Conservation (phyloP, 1,284 basidiomycete species). For the Violaceomyces palustris region DNA sequence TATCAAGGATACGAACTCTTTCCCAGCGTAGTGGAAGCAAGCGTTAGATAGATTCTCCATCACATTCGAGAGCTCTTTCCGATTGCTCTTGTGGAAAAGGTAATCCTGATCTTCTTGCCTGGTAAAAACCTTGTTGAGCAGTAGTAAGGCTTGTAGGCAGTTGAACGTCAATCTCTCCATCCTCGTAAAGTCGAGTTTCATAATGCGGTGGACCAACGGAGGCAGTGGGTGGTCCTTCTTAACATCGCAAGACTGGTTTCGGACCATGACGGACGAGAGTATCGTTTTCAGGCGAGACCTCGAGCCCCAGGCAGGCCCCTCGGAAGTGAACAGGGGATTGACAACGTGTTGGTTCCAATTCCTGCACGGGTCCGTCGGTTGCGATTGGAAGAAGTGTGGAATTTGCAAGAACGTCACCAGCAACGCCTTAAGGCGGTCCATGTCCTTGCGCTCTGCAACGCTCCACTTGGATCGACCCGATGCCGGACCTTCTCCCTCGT, state of each 20-base stretch:
- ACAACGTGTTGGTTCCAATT: slow-evolving; percentile 13
- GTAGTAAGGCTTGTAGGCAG: slow-evolving; percentile 10
- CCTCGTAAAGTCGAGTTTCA: slow-evolving; percentile 1
- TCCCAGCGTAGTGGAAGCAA: slow-evolving; percentile 23
- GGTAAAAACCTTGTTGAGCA: slow-evolving; percentile 11
- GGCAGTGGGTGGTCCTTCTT: slow-evolving; percentile 17
- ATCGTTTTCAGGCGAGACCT: slow-evolving; percentile 9
- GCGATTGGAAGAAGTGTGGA: slow-evolving; percentile 2
- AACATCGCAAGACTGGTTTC: slow-evolving; percentile 17
- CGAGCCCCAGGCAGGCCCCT: slow-evolving; percentile 2
- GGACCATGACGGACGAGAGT: slow-evolving; percentile 14
- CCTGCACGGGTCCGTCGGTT: not conserved
- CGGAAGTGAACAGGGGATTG: not conserved
- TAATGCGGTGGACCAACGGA: slow-evolving; percentile 4
- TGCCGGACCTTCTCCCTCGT: not conserved
- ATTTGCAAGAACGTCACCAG: slow-evolving; percentile 13
- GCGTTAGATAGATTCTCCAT: slow-evolving; percentile 20
- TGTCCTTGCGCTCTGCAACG: slow-evolving; percentile 11
- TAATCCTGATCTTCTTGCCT: slow-evolving; percentile 14
- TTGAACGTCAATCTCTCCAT: slow-evolving; percentile 17
- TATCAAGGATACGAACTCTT: slow-evolving; percentile 6
- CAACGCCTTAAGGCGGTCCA: slow-evolving; percentile 12
- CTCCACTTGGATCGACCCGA: slow-evolving; percentile 2
- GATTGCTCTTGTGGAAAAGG: slow-evolving; percentile 18
- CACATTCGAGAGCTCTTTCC: slow-evolving; percentile 5